Base-by-base conservation (phyloP, 2,329 filamentous ascomycete genomes). In the Sordariomycetes sp. region DNA sequence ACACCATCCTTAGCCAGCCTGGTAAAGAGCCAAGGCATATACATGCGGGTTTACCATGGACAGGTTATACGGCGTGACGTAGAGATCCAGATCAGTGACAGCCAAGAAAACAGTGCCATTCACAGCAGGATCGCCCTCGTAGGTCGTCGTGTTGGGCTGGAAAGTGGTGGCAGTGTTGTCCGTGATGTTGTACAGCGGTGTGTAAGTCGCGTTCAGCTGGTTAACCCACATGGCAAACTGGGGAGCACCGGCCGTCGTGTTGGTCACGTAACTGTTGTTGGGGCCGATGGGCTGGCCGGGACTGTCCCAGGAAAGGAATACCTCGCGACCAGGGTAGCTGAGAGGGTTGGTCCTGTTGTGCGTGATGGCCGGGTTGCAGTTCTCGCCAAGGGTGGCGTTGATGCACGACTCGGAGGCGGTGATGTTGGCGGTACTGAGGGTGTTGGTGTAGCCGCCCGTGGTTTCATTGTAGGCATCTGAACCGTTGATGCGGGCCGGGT, bases 51-150 rank as follows among this genome's bases (percentile, higher is more conserved):
- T 90, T 15, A 90, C 65, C 66, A 74, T 67, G 17, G 65, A 72
- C 39, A 90, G 38, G 50, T 92, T 92, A 56, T 85, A 90, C 0
- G 84, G 80, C 7, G 84, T 88, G 3, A 88, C 67, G 40, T 65
- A 76, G 0, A 79, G 44, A 42, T 87, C 70, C 0, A 55, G 51
- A 46, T 90, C 84, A 0, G 84, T 90, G 9, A 94, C 50, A 0
- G 77, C 81, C 30, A 93, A 61, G 50, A 90, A 92, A 58, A 87
- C 82, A 4, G 86, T 92, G 0, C 74, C 81, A 44, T 92, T 92
- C 33, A 83, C 66, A 2, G 74, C 72, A 1, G 79, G 79, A 36
- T 87, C 79, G 1, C 75, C 73, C 38, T 70, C 64, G 49, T 70
- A 92, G 0, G 82, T 81, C 24, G 73, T 70, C 6, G 71, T 63